phyloP scores from a whole-genome alignment of 106 monocot species.

The Alisma plantagoaquatica region DNA sequence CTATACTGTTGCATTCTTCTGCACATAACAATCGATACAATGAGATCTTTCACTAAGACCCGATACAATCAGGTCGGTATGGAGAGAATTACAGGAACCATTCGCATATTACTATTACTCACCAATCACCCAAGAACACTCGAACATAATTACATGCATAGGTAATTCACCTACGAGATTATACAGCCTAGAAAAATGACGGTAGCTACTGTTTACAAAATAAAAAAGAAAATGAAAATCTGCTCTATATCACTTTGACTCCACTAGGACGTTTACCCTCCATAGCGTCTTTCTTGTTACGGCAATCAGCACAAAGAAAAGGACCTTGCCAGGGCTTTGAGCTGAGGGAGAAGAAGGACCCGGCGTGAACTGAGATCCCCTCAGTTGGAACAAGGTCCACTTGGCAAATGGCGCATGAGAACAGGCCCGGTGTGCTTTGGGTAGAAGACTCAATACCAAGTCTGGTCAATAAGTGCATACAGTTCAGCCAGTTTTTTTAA shows the following conservation, averaged over 20 bases:
- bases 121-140: too few species aligned
- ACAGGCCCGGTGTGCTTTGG: constrained; percentile 36
- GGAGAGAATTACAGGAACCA: too few species aligned
- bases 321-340: constrained; percentile 96
- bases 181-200: constrained; percentile 4
- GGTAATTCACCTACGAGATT: constrained; percentile 3
- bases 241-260: constrained; percentile 22
- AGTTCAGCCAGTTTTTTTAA: constrained; percentile 1
- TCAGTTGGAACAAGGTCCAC: constrained; percentile 71
- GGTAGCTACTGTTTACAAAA: constrained; percentile 5
- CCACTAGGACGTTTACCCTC: constrained; percentile 47
- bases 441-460: constrained; percentile 49
- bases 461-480: too few species aligned
- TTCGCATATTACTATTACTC: too few species aligned
- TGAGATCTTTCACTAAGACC: too few species aligned
- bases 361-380: constrained; percentile 93
- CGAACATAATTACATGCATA: constrained; percentile 12
- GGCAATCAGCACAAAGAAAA: constrained; percentile 81
- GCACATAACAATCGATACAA: too few species aligned
- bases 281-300: constrained; percentile 78
- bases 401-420: constrained; percentile 90
- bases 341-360: constrained; percentile 85
- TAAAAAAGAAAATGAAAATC: not conserved
- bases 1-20: too few species aligned
- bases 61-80: too few species aligned